Conservation (phyloP, 805 yeast species). For the Monosporozyma unispora region DNA sequence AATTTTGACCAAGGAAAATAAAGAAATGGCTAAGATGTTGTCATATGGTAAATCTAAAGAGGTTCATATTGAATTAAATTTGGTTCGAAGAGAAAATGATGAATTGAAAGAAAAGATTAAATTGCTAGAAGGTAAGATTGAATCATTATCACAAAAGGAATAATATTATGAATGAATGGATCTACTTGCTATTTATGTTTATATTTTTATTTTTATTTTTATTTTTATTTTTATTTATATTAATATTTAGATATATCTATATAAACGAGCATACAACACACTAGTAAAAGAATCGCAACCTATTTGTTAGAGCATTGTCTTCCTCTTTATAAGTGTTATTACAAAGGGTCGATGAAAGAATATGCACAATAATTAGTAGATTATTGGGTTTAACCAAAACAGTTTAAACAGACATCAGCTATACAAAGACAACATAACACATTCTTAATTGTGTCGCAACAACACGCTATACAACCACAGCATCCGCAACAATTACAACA, state of each 20-base stretch:
- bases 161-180: neutral
- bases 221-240: neutral
- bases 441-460: slow-evolving; percentile 8
- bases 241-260: neutral
- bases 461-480: slow-evolving; percentile 1
- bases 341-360: no score
- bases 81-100: slow-evolving; percentile 43
- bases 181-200: neutral
- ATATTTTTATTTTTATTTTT: neutral
- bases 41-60: slow-evolving; percentile 73
- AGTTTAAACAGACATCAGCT: slow-evolving; percentile 18
- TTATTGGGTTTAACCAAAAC: neutral
- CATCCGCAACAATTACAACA: slow-evolving; percentile 19
- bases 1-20: slow-evolving; percentile 58
- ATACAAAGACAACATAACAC: slow-evolving; percentile 20
- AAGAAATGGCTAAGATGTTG: slow-evolving; percentile 56
- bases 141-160: neutral
- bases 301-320: no score
- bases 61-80: slow-evolving; percentile 55
- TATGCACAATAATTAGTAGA: no score
- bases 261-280: neutral
- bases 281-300: neutral
- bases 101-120: slow-evolving; percentile 33
- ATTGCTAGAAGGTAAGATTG: slow-evolving; percentile 2
- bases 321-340: no score